Conservation (phyloP, 2,329 filamentous ascomycete species). For the Hymenoscyphus fructigenus region DNA sequence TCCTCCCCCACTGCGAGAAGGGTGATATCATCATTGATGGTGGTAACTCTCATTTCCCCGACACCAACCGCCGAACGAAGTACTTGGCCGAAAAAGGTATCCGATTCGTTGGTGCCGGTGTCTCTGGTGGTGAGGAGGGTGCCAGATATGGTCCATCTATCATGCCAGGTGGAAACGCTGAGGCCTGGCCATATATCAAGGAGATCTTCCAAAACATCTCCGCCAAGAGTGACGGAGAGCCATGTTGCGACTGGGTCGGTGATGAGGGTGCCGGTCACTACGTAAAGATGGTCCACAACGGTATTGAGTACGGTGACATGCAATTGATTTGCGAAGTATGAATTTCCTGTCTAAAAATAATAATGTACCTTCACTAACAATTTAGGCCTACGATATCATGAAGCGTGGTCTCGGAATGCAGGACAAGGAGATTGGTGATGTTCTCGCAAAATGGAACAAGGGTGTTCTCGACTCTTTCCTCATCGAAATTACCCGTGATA, state of each 20-base stretch:
- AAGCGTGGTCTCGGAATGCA: constrained; percentile 91
- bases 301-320: constrained; percentile 99
- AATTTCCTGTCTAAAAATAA: background rate
- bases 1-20: constrained; percentile 77
- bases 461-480: constrained; percentile 98
- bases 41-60: constrained; percentile 98
- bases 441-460: constrained; percentile 96
- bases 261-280: constrained; percentile 99
- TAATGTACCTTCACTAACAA: constrained; percentile 17
- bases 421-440: constrained; percentile 94
- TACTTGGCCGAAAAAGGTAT: constrained; percentile 87
- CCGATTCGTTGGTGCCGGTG: constrained; percentile 93
- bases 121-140: constrained; percentile 99
- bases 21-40: constrained; percentile 99
- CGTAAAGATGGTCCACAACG: constrained; percentile 99
- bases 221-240: constrained; percentile 94
- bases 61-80: constrained; percentile 94
- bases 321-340: constrained; percentile 97
- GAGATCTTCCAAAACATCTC: constrained; percentile 98
- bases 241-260: constrained; percentile 99
- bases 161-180: constrained; percentile 99
- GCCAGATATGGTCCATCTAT: constrained; percentile 94
- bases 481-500: constrained; percentile 97
- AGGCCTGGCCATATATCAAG: constrained; percentile 97
- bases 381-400: constrained; percentile 97